Evolutionary conservation across 495 filamentous ascomycete species (phyloP), one percentile per base, ranked within the genome.

Genomic region (Achaetomiella virescens): DNA sequence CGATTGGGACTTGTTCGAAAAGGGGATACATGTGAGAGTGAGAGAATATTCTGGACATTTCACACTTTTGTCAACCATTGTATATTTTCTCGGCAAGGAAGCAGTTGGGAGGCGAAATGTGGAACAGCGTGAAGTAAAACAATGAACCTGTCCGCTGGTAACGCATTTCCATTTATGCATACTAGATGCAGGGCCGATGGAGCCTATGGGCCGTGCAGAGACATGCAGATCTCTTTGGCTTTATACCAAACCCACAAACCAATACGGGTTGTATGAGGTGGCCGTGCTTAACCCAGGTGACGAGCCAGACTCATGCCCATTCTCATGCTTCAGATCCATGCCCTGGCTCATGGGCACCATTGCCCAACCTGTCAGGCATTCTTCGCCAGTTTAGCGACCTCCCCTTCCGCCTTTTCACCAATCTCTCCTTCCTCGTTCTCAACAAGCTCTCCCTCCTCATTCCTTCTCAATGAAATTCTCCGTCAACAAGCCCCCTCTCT

Each of bases 391-490:
- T 38, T 38, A 4, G 10, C 24, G 41, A 8, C 35, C n/a, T 20
- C 27, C 37, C 35, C 9, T 33, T 21, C 3, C 6, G 21, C 48
- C 43, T 6, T 12, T 7, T 24, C 7, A 33, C n/a, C 41, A 17
- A 18, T n/a, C n/a, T n/a, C n/a, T n/a, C n/a, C 17, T 2, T 44
- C 36, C 7, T 7, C 27, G 9, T 4, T 4, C 29, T 9, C 51
- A 42, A 1, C 20, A 18, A 51, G 12, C 29, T 41, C 17, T 0
- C 22, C 38, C 22, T 49, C 48, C 20, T 45, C 27, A 0, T 3
- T 17, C 48, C 3, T 20, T n/a, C 54, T 64, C 64, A 15, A 66
- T 14, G 40, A 63, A 61, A 17, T 22, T 46, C 52, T 59, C 61
- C 11, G 45, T 66, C 48, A 63, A 31, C 27, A 31, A n/a, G 24